Evolutionary conservation across 2,329 filamentous ascomycete species (phyloP).

Genomic region (Dothideomycetes sp.): DNA sequence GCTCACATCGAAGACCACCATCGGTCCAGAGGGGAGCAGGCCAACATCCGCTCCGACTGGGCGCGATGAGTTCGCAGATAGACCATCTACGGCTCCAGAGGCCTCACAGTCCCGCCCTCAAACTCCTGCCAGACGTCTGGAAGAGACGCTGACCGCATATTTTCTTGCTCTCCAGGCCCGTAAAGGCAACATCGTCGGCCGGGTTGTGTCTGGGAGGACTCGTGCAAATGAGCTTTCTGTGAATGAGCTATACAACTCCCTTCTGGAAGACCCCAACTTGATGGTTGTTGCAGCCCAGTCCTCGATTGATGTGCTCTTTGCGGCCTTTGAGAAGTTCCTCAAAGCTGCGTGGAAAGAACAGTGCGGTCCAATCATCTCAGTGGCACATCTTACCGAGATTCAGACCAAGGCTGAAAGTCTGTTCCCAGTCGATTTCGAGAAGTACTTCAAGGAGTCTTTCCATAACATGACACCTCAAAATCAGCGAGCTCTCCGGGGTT

Average conservation of each 20-base stretch:
- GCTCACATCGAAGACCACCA: background rate
- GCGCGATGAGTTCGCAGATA: slow-evolving; percentile 13
- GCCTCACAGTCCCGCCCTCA: background rate
- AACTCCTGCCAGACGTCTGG: slow-evolving; percentile 61
- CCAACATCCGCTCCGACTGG: slow-evolving; percentile 21
- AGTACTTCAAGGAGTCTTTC: slow-evolving; percentile 44
- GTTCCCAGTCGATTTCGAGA: slow-evolving; percentile 60
- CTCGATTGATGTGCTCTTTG: slow-evolving; percentile 74
- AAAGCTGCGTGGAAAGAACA: slow-evolving; percentile 78
- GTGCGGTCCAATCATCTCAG: slow-evolving; percentile 74
- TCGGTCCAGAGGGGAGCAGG: slow-evolving; percentile 13
- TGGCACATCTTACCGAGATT: slow-evolving; percentile 60
- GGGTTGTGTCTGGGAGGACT: slow-evolving; percentile 58
- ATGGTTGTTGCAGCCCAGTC: slow-evolving; percentile 65
- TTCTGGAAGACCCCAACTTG: slow-evolving; percentile 74
- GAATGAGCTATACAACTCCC: slow-evolving; percentile 81
- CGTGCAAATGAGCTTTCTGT: slow-evolving; percentile 66
- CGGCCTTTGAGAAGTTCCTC: slow-evolving; percentile 88
- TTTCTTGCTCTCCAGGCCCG: slow-evolving; percentile 71
- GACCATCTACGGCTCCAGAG: slow-evolving; percentile 2
- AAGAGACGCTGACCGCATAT: slow-evolving; percentile 78
- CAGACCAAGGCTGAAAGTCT: slow-evolving; percentile 53
- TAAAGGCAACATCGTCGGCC: slow-evolving; percentile 77
- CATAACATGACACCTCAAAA: slow-evolving; percentile 47
- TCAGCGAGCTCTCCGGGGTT: slow-evolving; percentile 65